A percentile compares a stretch with the other conserved stretches of the same genome.
phyloP scores from a whole-genome alignment of 306 rosid species.

The Vicia villosa region DNA sequence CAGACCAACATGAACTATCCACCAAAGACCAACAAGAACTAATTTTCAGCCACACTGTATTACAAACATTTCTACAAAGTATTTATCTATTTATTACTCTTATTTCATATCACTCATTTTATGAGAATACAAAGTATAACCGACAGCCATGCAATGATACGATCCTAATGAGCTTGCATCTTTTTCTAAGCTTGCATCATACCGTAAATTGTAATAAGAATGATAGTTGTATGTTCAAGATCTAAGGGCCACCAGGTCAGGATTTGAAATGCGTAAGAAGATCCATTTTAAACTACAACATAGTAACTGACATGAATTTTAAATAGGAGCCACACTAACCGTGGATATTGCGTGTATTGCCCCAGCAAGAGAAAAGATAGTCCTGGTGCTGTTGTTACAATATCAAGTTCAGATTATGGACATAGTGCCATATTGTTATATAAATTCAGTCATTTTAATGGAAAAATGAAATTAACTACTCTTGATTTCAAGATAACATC shows the following conservation, averaged over 20 bases:
- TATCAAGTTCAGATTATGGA: constrained; percentile 37
- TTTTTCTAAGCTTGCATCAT: too few relatives aligned
- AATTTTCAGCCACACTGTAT: too few relatives aligned
- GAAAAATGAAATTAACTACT: too few relatives aligned
- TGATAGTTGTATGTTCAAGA: not conserved
- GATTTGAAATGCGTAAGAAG: not conserved
- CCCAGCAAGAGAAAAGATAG: constrained; percentile 79
- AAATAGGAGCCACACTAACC: constrained; percentile 53
- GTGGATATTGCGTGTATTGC: constrained; percentile 74
- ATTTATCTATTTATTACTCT: too few relatives aligned
- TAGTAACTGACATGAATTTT: constrained; percentile 9
- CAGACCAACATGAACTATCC: constrained; percentile 35
- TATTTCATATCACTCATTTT: too few relatives aligned
- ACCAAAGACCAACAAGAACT: too few relatives aligned
- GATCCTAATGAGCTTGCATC: too few relatives aligned
- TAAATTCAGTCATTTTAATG: too few relatives aligned
- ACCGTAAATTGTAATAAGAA: too few relatives aligned
- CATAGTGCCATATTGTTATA: constrained; percentile 20
- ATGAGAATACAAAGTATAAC: too few relatives aligned
- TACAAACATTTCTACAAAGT: too few relatives aligned
- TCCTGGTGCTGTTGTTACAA: constrained; percentile 78
- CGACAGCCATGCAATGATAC: too few relatives aligned
- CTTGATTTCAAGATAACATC: constrained; percentile 4
- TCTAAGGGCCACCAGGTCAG: not conserved
- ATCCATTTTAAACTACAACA: constrained; percentile 22